Evolutionary conservation across 257 asterid species (phyloP), one percentile per base, ranked within the genome.

Genomic region (Salvia rosmarinus): DNA sequence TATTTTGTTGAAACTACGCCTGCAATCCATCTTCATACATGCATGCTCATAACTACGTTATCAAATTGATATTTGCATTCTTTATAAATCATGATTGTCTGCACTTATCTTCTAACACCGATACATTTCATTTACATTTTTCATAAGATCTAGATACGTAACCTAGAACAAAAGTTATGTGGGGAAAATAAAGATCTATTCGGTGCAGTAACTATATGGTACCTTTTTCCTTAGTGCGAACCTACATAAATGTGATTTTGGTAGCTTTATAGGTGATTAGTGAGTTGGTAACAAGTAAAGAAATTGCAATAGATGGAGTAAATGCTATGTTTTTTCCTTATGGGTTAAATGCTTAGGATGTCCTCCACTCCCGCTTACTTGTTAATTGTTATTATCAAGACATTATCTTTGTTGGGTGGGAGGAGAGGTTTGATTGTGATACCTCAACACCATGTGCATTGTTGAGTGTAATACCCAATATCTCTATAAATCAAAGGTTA

Each of bases 281-380:
- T 25, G 54, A 58, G 59, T 60, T 54, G 64, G 25, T 77, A 17
- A 56, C 67, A 64, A 39, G n/a, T 47, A 68, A 12, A n/a, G 30
- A n/a, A 56, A 44, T 70, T 23, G n/a, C 51, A 12, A 25, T 39
- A 8, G 37, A 28, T 23, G 51, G 54, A 42, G 20, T 20, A 32
- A 40, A 51, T 61, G 14, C 61, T 75, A 5, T 20, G 34, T 9
- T 63, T 19, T 43, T 11, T 58, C 42, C 62, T 40, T 61, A 34
- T 30, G 21, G 12, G 10, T 54, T 23, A 19, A 40, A 68, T 35
- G 35, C 23, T 44, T 58, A n/a, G 13, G 51, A 54, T 51, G 54
- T 64, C 43, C 56, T 56, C 30, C 40, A 1, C n/a, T 50, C 43
- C 25, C 57, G 28, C 4, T 69, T 35, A 62, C 19, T 21, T 13